These are phyloP conservation scores for Penicillium bialowiezense DNA, from an alignment of 495 filamentous ascomycete species.

Conservation along the genomic window DNA sequence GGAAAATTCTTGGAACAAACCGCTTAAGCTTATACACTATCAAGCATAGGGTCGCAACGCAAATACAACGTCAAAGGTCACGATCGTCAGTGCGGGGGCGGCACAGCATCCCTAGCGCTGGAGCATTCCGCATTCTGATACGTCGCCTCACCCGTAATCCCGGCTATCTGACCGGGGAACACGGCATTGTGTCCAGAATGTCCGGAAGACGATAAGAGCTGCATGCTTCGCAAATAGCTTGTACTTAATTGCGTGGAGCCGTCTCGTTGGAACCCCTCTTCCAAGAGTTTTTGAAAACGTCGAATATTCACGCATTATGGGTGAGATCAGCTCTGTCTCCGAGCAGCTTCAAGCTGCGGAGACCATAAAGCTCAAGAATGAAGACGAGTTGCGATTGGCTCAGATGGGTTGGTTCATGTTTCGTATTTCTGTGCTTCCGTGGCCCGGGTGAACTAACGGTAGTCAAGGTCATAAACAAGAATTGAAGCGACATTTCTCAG, in stretches of 20 bases:
- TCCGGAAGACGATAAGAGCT: slow-evolving; percentile 19
- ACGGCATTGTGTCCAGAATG: slow-evolving; percentile 9
- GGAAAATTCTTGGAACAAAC: too few species aligned
- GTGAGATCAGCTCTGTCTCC: slow-evolving; percentile 3
- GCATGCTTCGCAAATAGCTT: background rate
- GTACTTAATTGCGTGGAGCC: slow-evolving; percentile 3
- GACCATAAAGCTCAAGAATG: slow-evolving; percentile 24
- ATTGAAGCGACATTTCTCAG: slow-evolving; percentile 37
- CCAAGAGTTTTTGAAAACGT: too few species aligned
- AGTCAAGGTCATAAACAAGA: slow-evolving; percentile 39
- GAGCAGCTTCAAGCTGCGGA: background rate
- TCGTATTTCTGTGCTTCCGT: background rate
- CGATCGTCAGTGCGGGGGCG: background rate
- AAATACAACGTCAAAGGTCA: background rate
- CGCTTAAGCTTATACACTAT: background rate
- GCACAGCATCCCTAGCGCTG: background rate
- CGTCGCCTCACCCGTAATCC: slow-evolving; percentile 9
- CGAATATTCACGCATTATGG: slow-evolving; percentile 4
- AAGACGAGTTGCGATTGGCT: slow-evolving; percentile 39
- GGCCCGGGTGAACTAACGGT: background rate
- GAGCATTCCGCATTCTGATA: slow-evolving; percentile 5
- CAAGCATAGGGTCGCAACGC: background rate
- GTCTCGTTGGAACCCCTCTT: background rate
- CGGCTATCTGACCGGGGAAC: slow-evolving; percentile 17
- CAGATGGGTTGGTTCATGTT: slow-evolving; percentile 36